phyloP scores from a whole-genome alignment of 2,329 filamentous ascomycete species.

The Cercospora canescens region DNA sequence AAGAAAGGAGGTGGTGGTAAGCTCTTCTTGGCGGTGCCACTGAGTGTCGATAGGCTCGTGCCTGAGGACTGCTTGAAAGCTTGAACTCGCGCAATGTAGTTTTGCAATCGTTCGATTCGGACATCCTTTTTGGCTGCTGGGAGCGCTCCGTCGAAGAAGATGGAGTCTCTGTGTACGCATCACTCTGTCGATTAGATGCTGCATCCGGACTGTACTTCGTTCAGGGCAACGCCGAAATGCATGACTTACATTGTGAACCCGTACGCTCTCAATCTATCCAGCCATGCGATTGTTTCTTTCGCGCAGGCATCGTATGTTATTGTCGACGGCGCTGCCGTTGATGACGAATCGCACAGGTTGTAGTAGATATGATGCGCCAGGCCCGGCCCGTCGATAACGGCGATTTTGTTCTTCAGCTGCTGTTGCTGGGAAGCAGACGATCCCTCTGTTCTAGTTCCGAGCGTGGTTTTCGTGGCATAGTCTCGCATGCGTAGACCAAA shows the following conservation, averaged over 20 bases:
- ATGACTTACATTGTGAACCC: slow-evolving; percentile 62
- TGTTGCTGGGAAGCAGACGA: slow-evolving; percentile 60
- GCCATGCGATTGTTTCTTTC: slow-evolving; percentile 59
- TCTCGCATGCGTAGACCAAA: slow-evolving; percentile 25
- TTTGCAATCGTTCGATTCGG: slow-evolving; percentile 62
- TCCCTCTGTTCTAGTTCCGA: slow-evolving; percentile 43
- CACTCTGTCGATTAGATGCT: too few relatives aligned
- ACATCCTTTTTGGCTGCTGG: slow-evolving; percentile 65
- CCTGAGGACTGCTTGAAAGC: slow-evolving; percentile 41
- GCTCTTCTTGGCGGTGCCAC: slow-evolving; percentile 30
- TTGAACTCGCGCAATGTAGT: slow-evolving; percentile 58
- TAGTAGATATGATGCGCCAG: slow-evolving; percentile 73
- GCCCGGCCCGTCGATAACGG: slow-evolving; percentile 74
- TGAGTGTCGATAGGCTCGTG: slow-evolving; percentile 18
- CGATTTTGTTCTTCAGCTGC: slow-evolving; percentile 14
- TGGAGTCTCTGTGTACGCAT: slow-evolving; percentile 55
- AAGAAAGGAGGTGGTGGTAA: slow-evolving; percentile 66
- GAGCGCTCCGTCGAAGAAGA: slow-evolving; percentile 85
- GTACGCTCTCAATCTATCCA: slow-evolving; percentile 58
- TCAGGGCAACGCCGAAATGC: too few relatives aligned
- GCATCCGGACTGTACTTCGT: too few relatives aligned
- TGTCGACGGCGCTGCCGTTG: background rate
- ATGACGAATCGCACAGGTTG: slow-evolving; percentile 22
- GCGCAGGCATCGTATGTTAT: slow-evolving; percentile 61
- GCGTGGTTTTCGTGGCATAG: slow-evolving; percentile 13